A percentile compares a stretch with the other conserved stretches of the same genome.
These are phyloP conservation scores for Lotmaria passim DNA, from an alignment of 208 protist species.

Conservation along the genomic window DNA sequence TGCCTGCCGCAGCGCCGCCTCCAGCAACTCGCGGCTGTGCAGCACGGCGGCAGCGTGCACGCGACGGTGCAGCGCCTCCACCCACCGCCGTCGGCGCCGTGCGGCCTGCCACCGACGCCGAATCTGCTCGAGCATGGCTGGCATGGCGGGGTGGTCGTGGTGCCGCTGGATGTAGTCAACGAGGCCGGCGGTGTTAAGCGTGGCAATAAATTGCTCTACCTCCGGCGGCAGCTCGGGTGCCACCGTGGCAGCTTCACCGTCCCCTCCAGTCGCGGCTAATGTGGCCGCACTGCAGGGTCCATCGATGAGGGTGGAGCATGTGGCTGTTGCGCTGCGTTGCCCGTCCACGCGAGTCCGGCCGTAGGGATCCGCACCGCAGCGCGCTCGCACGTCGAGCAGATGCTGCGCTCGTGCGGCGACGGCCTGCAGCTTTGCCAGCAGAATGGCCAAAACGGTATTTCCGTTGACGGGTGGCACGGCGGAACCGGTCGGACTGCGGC, in stretches of 20 bases:
- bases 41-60: slow-evolving; percentile 47
- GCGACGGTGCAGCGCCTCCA: slow-evolving; percentile 33
- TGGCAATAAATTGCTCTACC: slow-evolving; percentile 28
- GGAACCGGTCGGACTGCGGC: not conserved
- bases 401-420: slow-evolving; percentile 12
- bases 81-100: slow-evolving; percentile 28
- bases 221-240: slow-evolving; percentile 28
- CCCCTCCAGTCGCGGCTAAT: not conserved
- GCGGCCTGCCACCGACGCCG: slow-evolving; percentile 32
- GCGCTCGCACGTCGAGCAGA: slow-evolving; percentile 9
- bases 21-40: slow-evolving; percentile 40
- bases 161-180: slow-evolving; percentile 40
- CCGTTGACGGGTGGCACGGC: not conserved
- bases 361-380: slow-evolving; percentile 9
- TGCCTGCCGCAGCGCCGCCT: slow-evolving; percentile 36
- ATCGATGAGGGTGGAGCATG: no score
- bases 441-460: not conserved
- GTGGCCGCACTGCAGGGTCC: no score
- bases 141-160: slow-evolving; percentile 21
- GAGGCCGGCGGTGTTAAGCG: slow-evolving; percentile 24
- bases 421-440: slow-evolving; percentile 5
- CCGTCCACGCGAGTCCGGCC: no score
- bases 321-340: no score
- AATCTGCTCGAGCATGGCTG: slow-evolving; percentile 22
- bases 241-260: not conserved